Base-by-base conservation (phyloP, 2,329 filamentous ascomycete species). In the Neofusicoccum ribis region DNA sequence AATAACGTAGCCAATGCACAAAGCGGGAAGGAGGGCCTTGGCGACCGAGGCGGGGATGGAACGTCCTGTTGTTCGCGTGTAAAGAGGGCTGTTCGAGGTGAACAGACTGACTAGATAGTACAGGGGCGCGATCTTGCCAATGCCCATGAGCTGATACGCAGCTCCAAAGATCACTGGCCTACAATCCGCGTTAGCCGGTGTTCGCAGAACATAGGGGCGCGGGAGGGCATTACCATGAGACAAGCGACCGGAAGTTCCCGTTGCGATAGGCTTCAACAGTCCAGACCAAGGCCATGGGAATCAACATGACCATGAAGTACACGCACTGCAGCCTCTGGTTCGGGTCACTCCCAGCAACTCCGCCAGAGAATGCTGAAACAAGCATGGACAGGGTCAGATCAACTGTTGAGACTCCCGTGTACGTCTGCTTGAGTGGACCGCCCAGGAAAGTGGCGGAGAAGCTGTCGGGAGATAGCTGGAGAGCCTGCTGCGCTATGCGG, bases 1-100 rank as follows among this genome's bases (percentile, higher is more conserved):
- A 8, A 73, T 49, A 3, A 70, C 60, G 51, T 69, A 73, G 34
- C 72, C 72, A 11, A 73, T 20, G 5, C 71, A 8, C 31, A 73
- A n/a, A 8, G 71, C 67, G 7, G 72, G 70, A 1, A 70, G 52
- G 9, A 74, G 63, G 3, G 69, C 69, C 54, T 67, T 68, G 8
- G 71, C 72, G 17, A 68, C 68, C 8, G 65, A 56, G 1, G 68
- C 50, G 8, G 69, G 56, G 9, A 72, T 47, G 3, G 59, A 60
- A n/a, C 69, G 65, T 36, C 61, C 52, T 15, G 61, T 39, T 3
- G 68, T 52, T 1, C 63, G 49, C 39, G 68, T 70, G 56, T 71
- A 72, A 12, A 44, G 11, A 1, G 54, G 37, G 7, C 50, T 56
- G 36, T 60, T 50, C 9, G 67, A 70, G 20, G 63, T 52, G 43